Evolutionary conservation across 2,329 filamentous ascomycete genomes (phyloP).

Genomic region (Neonectria neomacrospora): DNA sequence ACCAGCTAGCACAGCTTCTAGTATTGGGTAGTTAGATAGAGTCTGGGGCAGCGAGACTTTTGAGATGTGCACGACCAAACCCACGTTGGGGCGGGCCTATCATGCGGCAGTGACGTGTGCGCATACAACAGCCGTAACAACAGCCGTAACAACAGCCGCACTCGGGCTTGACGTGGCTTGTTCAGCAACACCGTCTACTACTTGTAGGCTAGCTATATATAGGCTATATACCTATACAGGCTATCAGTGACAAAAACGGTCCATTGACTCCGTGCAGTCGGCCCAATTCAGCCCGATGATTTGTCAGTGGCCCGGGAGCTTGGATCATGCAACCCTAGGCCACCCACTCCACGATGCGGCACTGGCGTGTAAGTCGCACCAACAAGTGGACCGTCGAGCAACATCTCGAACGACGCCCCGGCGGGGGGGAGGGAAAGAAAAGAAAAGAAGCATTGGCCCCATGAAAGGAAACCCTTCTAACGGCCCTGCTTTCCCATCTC

Average conservation of each 20-base stretch:
- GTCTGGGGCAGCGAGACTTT: background rate
- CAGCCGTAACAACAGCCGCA: too few species aligned
- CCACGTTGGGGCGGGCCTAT: background rate
- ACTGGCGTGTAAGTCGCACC: background rate
- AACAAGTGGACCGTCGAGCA: background rate
- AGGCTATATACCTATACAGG: too few species aligned
- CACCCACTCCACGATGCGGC: too few species aligned
- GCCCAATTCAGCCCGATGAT: background rate
- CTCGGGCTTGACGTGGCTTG: too few species aligned
- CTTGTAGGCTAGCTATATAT: too few species aligned
- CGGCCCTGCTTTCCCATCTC: constrained; percentile 1
- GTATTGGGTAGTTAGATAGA: background rate
- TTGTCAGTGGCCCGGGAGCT: background rate
- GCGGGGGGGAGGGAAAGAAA: background rate
- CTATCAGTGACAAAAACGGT: too few species aligned
- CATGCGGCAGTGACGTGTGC: background rate
- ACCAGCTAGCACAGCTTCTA: too few species aligned
- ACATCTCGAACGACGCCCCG: too few species aligned
- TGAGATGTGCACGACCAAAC: background rate
- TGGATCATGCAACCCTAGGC: background rate
- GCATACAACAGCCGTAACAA: too few species aligned
- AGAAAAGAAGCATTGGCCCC: background rate
- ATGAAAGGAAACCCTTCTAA: background rate
- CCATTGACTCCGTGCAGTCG: background rate
- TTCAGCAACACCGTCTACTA: background rate